Evolutionary conservation across 2,329 filamentous ascomycete species (phyloP).

Genomic region (Nemania bipapillata): DNA sequence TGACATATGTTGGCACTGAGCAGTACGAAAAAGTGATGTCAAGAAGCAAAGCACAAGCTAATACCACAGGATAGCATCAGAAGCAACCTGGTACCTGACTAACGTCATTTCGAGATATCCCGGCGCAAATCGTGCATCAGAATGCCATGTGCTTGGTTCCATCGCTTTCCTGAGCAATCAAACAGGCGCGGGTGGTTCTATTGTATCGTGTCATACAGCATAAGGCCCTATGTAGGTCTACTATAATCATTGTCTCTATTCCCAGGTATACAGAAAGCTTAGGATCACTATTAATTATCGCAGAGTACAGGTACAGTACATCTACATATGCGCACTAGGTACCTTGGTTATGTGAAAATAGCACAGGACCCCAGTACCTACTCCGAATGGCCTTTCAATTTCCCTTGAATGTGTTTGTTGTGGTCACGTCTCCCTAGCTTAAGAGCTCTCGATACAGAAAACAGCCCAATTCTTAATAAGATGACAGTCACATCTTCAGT

Average conservation of each 20-base stretch:
- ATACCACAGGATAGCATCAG: not conserved
- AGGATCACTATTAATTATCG: not conserved
- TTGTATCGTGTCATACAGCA: not conserved
- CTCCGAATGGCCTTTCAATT: not conserved
- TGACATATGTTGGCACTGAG: not conserved
- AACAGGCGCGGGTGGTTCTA: not conserved
- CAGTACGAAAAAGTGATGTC: slow-evolving; percentile 25
- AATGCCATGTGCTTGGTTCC: slow-evolving; percentile 20
- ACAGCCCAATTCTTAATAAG: not conserved
- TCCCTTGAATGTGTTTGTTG: not conserved
- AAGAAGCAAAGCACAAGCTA: slow-evolving; percentile 14
- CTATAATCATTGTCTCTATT: not conserved
- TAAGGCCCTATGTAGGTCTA: not conserved
- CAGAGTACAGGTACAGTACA: not conserved
- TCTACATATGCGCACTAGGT: not conserved
- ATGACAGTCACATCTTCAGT: not conserved
- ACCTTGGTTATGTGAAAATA: too few relatives aligned
- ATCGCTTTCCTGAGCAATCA: slow-evolving; percentile 12
- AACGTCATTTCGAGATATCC: slow-evolving; percentile 33
- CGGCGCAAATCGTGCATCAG: slow-evolving; percentile 33
- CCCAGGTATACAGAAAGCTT: not conserved
- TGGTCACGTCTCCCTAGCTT: not conserved
- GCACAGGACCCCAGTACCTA: too few relatives aligned
- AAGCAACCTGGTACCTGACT: slow-evolving; percentile 27
- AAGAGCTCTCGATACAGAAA: not conserved